Evolutionary conservation across 139 green algal genomes (phyloP).

Genomic region (Closterium sp.): DNA sequence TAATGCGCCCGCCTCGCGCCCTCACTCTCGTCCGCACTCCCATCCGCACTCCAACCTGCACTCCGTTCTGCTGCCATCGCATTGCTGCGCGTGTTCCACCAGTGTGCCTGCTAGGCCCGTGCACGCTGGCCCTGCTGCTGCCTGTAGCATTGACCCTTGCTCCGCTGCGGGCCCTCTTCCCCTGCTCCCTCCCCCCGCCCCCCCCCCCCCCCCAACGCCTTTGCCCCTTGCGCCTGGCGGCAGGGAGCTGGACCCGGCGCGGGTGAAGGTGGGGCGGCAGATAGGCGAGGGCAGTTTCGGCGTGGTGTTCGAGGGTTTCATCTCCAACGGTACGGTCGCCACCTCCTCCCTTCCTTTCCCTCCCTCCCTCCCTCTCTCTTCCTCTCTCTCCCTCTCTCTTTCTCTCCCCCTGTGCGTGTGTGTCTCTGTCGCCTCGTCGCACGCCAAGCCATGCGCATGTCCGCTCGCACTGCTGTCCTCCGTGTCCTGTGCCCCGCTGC

Average conservation of each 20-base stretch:
- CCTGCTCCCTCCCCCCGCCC: no score
- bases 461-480: neutral
- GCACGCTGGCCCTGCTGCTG: neutral
- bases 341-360: neutral
- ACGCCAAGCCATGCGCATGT: neutral
- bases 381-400: no score
- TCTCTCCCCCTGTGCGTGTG: neutral
- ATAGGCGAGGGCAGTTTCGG: slow-evolving; percentile 43
- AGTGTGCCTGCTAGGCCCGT: neutral
- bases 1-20: neutral
- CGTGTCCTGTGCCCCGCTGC: neutral
- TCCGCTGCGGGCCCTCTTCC: neutral
- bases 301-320: slow-evolving; percentile 43
- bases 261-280: slow-evolving; percentile 23
- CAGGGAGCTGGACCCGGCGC: neutral
- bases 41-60: no score
- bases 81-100: no score
- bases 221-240: no score
- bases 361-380: neutral
- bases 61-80: no score
- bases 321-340: neutral
- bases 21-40: no score
- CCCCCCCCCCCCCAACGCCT: no score
- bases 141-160: neutral
- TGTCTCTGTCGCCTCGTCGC: neutral